phyloP scores from a whole-genome alignment of 169 alveolate species.

The Plasmodium berghei region DNA sequence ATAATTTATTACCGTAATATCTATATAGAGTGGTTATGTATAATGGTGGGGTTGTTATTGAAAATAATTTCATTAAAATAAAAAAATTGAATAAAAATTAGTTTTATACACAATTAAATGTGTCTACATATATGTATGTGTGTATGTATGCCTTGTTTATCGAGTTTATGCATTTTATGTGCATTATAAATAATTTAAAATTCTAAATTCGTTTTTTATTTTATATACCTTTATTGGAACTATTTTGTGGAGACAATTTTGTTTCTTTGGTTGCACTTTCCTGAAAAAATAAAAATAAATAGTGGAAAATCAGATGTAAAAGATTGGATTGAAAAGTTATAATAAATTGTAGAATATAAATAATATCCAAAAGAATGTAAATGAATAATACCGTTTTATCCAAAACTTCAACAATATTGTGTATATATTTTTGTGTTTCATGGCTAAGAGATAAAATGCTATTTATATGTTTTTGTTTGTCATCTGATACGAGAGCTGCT shows the following conservation, averaged over 20 bases:
- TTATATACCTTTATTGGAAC: slow-evolving; percentile 42
- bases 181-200: no score
- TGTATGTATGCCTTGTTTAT: background rate
- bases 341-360: background rate
- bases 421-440: slow-evolving; percentile 76
- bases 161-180: background rate
- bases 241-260: slow-evolving; percentile 16
- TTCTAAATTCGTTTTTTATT: background rate
- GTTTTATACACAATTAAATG: no score
- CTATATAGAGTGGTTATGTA: background rate
- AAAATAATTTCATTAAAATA: no score
- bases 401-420: slow-evolving; percentile 43
- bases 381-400: slow-evolving; percentile 52
- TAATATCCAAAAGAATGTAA: background rate
- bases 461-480: slow-evolving; percentile 66
- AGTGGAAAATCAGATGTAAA: background rate
- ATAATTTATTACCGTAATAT: slow-evolving; percentile 19
- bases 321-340: no score
- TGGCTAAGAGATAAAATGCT: slow-evolving; percentile 65
- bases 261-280: slow-evolving; percentile 39
- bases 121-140: background rate
- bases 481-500: slow-evolving; percentile 76
- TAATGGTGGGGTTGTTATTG: background rate
- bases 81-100: no score
- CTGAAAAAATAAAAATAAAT: slow-evolving; percentile 13